These are phyloP conservation scores for Russula compacta DNA, from an alignment of 768 basidiomycete species.

Conservation along the genomic window DNA sequence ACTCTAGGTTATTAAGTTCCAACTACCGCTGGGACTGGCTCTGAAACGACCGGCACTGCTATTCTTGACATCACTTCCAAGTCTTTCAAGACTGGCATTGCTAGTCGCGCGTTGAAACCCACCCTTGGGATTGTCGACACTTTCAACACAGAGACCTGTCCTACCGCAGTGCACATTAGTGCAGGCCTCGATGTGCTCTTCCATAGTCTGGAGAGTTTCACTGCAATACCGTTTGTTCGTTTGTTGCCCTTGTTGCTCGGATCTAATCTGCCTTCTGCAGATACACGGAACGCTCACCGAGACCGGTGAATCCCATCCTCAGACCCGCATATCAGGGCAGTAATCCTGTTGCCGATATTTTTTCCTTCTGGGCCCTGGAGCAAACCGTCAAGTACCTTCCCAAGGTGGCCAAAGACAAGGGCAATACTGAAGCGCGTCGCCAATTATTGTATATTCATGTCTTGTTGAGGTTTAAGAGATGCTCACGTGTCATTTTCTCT, in stretches of 20 bases:
- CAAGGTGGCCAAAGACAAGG: constrained; percentile 66
- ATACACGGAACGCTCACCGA: constrained; percentile 84
- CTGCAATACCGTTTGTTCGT: constrained; percentile 72
- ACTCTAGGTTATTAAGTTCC: constrained; percentile 36
- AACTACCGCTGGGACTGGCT: constrained; percentile 81
- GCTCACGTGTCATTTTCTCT: not conserved
- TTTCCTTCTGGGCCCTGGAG: constrained; percentile 87
- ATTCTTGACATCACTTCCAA: constrained; percentile 89
- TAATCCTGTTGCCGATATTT: constrained; percentile 93
- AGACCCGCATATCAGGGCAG: constrained; percentile 91
- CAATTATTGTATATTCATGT: constrained; percentile 72
- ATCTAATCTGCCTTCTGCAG: constrained; percentile 29
- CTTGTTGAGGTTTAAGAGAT: not conserved
- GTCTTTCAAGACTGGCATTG: constrained; percentile 95
- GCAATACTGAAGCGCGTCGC: constrained; percentile 73
- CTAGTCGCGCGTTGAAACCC: constrained; percentile 85
- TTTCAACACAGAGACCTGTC: constrained; percentile 84
- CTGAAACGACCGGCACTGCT: constrained; percentile 91
- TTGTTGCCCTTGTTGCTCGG: not conserved
- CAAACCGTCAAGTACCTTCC: constrained; percentile 87
- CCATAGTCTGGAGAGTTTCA: constrained; percentile 92
- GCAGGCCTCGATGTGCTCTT: constrained; percentile 94
- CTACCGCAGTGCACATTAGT: constrained; percentile 86
- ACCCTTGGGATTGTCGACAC: constrained; percentile 76
- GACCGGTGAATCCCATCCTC: constrained; percentile 82